These are phyloP conservation scores for Neostapfia colusana DNA, from an alignment of 176 grass and related monocot genomes.

Conservation along the genomic window DNA sequence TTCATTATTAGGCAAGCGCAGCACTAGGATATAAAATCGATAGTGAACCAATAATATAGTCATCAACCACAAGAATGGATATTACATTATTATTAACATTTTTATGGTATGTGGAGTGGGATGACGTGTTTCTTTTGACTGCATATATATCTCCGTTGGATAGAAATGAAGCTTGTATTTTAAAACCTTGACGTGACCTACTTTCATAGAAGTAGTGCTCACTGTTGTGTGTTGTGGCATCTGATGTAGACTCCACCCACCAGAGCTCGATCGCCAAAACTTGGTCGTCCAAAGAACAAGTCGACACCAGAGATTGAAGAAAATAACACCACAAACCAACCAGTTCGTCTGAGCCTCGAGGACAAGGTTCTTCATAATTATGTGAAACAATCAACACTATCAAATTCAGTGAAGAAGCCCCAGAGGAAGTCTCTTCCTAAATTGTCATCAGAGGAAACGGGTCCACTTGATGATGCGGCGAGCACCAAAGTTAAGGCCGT, in stretches of 20 bases:
- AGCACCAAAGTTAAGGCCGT: not conserved
- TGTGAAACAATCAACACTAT: conserved; percentile 30
- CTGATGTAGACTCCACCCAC: conserved; percentile 53
- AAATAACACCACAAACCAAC: conserved; percentile 18
- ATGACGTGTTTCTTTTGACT: not conserved
- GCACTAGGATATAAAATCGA: too few species aligned
- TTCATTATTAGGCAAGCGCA: too few species aligned
- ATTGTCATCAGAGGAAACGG: conserved; percentile 53
- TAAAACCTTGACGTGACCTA: not conserved
- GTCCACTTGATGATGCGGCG: conserved; percentile 8
- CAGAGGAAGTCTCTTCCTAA: conserved; percentile 60
- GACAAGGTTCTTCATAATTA: conserved; percentile 50
- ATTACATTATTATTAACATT: not conserved
- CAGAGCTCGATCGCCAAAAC: conserved; percentile 64
- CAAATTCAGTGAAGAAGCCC: conserved; percentile 43
- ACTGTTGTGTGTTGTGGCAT: not conserved
- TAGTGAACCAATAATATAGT: not conserved
- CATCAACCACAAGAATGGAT: not conserved
- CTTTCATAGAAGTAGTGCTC: not conserved
- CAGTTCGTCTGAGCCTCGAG: conserved; percentile 42
- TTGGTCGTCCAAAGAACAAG: conserved; percentile 62
- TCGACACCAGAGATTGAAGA: conserved; percentile 37
- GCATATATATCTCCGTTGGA: not conserved
- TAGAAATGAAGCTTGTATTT: conserved; percentile 9
- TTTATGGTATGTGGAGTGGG: not conserved